Conservation (phyloP, 1,139 yeast species). For the Pneumocystis carinii region DNA sequence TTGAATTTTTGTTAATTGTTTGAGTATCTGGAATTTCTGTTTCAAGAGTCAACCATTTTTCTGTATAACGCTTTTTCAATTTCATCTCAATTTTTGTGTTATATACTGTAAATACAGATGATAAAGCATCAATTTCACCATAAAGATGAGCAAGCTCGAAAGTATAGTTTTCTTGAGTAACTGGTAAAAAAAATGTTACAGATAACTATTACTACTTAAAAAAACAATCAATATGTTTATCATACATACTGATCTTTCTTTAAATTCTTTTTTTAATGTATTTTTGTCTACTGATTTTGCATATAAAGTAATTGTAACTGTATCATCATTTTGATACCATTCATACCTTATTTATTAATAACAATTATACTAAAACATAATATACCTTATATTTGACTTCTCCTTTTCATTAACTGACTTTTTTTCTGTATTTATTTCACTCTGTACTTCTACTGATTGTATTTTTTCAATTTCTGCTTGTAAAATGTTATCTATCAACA, state of each 20-base stretch:
- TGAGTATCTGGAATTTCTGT: slow-evolving; percentile 21
- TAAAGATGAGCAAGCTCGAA: slow-evolving; percentile 39
- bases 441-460: neutral
- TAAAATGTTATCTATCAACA: slow-evolving; percentile 3
- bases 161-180: slow-evolving; percentile 22
- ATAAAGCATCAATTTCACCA: slow-evolving; percentile 34
- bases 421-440: neutral
- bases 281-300: slow-evolving; percentile 47
- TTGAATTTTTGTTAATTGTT: slow-evolving; percentile 17
- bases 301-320: slow-evolving; percentile 55
- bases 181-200: neutral
- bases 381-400: neutral
- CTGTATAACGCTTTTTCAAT: slow-evolving; percentile 28
- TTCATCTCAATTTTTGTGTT: slow-evolving; percentile 63
- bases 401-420: slow-evolving; percentile 1
- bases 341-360: slow-evolving; percentile 39
- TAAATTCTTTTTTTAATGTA: slow-evolving; percentile 10
- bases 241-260: slow-evolving; percentile 2
- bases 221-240: neutral
- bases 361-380: neutral
- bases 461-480: slow-evolving; percentile 8
- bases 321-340: slow-evolving; percentile 56
- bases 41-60: slow-evolving; percentile 31
- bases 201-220: neutral
- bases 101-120: slow-evolving; percentile 39